Base-by-base conservation (phyloP, 176 grass and related monocot species). In the Carex pumila region DNA sequence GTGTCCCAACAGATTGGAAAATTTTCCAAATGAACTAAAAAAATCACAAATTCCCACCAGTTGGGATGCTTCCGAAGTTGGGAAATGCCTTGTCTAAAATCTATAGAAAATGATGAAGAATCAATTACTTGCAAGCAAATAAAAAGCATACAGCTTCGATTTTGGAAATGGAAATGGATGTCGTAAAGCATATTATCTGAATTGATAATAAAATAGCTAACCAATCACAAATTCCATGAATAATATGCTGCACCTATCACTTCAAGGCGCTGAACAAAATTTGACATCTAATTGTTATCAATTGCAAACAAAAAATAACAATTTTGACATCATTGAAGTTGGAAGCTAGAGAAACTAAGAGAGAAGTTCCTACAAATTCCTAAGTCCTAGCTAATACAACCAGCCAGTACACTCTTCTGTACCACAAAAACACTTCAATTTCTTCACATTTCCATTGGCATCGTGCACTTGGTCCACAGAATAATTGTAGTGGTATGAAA, bases 401-500 rank as follows among this genome's bases (percentile, higher is more conserved):
- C 93, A 90, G 6, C 91, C 75, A 56, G 84, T 87, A 65, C 93
- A 93, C 80, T 96, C 91, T 56, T 47, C 19, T 57, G 91, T 91
- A 52, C 93, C 91, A 68, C 89, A 88, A 64, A 86, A 88, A 52
- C 91, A 97, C 67, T 88, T 76, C 82, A 90, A 91, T 69, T 91
- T 96, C 89, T 91, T 96, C 71, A 96, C 89, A 86, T 96, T 92
- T 67, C 93, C 93, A 83, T 88, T 73, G n/a, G 67, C 55, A 79
- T 96, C 93, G 89, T 96, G 82, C 63, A 96, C 93, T 71, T 91
- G 87, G 89, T 93, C 93, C 63, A 91, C 87, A 32, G 75, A 68
- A 83, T 96, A 96, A 68, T 96, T 96, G 83, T 96, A 96, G 81
- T 96, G 89, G 83, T 93, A 96, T 1, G 87, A 15, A n/a, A 96